Base-by-base conservation (phyloP, 768 basidiomycete genomes). In the Sarcodon sp. region DNA sequence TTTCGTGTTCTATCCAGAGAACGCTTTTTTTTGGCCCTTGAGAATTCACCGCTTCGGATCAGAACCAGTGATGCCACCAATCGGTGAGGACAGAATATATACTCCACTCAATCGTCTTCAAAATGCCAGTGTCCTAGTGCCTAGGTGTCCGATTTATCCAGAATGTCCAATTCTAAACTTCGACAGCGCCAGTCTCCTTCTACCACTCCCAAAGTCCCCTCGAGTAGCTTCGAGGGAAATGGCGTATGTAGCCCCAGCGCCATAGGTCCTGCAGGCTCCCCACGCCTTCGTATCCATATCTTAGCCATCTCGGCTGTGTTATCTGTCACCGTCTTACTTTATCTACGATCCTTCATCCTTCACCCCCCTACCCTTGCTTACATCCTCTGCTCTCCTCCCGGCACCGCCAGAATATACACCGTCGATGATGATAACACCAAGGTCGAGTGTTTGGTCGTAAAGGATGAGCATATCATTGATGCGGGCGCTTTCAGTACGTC, bases 381-480 rank as follows among this genome's bases (percentile, higher is more conserved):
- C 56, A 79, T 75, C 1, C 54, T 87, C n/a, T 86, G 84, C 61
- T 76, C 83, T 31, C 68, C 57, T 44, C 63, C 71, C 9, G 69
- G 68, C 15, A 54, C 67, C 44, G 62, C 64, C 32, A 15, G 13
- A 41, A 71, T 88, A 44, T 85, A 86, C 55, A 83, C 80, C 13
- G 80, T 86, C n/a, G 80, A 87, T 57, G 60, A 63, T 6, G 48
- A 59, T 32, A 70, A 73, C 51, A 62, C 72, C 4, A 67, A 62
- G 48, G 74, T 69, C 5, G 75, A 87, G 55, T 87, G 85, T 53
- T 67, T 88, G 35, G 71, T 84, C 16, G 67, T 87, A 15, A 59
- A 72, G 35, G 68, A 68, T 27, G 61, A 66, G 35, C 57, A 62
- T 48, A 77, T 88, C 51, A 57, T 67, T 11, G 76, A 74, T 47